Base-by-base conservation (phyloP, 495 filamentous ascomycete genomes). In the Neurospora africana region DNA sequence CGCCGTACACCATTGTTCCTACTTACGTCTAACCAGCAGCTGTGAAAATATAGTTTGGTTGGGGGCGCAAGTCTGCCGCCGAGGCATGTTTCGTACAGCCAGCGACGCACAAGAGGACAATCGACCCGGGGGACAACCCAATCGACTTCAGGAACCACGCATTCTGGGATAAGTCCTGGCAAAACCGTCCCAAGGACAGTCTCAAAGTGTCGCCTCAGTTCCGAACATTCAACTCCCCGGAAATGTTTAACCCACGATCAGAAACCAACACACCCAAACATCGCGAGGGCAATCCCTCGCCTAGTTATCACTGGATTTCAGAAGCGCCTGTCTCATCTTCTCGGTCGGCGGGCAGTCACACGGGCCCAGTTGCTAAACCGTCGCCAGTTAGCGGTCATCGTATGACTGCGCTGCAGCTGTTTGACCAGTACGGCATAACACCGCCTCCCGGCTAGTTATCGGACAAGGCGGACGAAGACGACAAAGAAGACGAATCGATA, bases 361-460 rank as follows among this genome's bases (percentile, higher is more conserved):
- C 53, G 7, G 53, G 13, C 27, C 53, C 68, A 23, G 35, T 65
- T 35, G 53, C 27, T 19, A 33, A 65, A 65, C 53, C 53, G 27
- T 65, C 53, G 53, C 53, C 53, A 19, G 27, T 35, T 27, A 65
- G 53, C 27, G 27, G 27, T 35, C 53, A 65, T 33, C 27, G 53
- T 35, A 17, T 33, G 53, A 65, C 27, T 23, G 82, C 78, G 30
- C 75, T 78, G 39, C 72, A 81, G 40, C 68, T 83, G 35, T 82
- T 81, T 74, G 75, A 78, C 40, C 78, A 79, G 43, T 79, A 81
- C 70, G 73, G 75, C 19, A 77, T 82, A 65, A 74, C 76, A 38
- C 77, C 75, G 9, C 82, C 81, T 72, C 71, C 80, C 38, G 78
- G 81, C 75, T 83, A 78, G 82, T 73, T 83, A 74, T 83, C 81